Conservation (phyloP, 2,329 filamentous ascomycete species). For the Phyllosticta citribraziliensis region DNA sequence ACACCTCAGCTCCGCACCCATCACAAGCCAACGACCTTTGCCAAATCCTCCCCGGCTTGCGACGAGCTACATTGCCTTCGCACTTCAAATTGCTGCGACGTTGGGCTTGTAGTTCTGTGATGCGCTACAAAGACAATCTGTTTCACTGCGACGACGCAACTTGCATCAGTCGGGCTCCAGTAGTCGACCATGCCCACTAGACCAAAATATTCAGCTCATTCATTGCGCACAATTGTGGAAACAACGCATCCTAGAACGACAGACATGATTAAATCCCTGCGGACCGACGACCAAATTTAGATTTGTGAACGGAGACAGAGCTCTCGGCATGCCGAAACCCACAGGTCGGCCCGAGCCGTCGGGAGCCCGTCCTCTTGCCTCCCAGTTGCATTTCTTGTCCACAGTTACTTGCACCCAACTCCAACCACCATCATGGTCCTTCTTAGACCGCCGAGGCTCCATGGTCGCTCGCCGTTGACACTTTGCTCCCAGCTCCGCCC, state of each 20-base stretch:
- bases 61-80: background rate
- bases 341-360: background rate
- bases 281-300: background rate
- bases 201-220: no score
- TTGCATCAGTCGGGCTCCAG: background rate
- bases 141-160: background rate
- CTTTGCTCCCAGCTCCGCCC: constrained; percentile 41
- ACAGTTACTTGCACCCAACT: constrained; percentile 18
- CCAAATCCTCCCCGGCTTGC: background rate
- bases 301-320: background rate
- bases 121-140: background rate
- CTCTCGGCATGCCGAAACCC: background rate
- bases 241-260: background rate
- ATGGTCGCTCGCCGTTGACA: background rate
- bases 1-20: background rate
- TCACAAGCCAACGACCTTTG: background rate
- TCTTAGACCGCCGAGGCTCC: constrained; percentile 15
- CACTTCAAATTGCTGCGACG: no score
- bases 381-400: constrained; percentile 17
- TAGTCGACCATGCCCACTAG: no score
- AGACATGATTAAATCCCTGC: background rate
- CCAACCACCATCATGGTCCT: constrained; percentile 13
- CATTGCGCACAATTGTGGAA: no score
- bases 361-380: background rate
- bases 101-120: no score